Base-by-base conservation (phyloP, 176 grass and related monocot species). In the Poa annua region DNA sequence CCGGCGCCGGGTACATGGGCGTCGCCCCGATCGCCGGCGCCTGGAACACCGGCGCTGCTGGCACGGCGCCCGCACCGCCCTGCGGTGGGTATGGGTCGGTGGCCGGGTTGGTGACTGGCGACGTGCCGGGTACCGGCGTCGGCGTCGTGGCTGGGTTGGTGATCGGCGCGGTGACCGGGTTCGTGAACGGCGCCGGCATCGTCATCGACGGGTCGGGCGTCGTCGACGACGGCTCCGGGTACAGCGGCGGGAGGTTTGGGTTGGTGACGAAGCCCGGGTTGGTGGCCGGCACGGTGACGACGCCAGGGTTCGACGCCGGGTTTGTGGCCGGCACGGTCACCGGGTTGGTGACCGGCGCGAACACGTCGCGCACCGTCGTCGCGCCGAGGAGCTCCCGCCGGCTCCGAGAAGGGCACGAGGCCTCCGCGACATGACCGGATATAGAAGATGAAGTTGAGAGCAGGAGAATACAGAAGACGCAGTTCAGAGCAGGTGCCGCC, bases 101-200 rank as follows among this genome's bases (percentile, higher is more conserved):
- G 41, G 47, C 86, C 32, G 96, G 96, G 66, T 98, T 95, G 47
- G 92, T 94, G 9, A 86, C 66, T 19, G 95, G 87, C 1, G 94
- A 85, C 20, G 77, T 83, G 12, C 80, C 85, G 7, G 94, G 83
- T 7, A 68, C 53, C 13, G 88, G 75, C 78, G 86, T 32, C 16
- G 94, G 90, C n/a, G 90, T 94, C 17, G 92, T 97, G 3, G 79
- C 70, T 9, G 92, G 92, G 84, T 92, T 94, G 51, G 91, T 38
- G 4, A 72, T 73, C 6, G 92, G 88, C 16, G 88, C 60, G 11
- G 79, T 53, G 33, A 83, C 69, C 36, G 92, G 89, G 57, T 87
- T 75, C 53, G 78, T 36, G 78, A 74, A 59, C n/a, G 92, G 87
- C 6, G 80, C 7, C 45, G 86, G 54, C 52, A 55, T 94, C 22